Percentiles rank a stretch among this genome's conserved stretches.
Evolutionary conservation across 1,139 yeast genomes (phyloP).

Genomic region (Petasospora rhodanensis): DNA sequence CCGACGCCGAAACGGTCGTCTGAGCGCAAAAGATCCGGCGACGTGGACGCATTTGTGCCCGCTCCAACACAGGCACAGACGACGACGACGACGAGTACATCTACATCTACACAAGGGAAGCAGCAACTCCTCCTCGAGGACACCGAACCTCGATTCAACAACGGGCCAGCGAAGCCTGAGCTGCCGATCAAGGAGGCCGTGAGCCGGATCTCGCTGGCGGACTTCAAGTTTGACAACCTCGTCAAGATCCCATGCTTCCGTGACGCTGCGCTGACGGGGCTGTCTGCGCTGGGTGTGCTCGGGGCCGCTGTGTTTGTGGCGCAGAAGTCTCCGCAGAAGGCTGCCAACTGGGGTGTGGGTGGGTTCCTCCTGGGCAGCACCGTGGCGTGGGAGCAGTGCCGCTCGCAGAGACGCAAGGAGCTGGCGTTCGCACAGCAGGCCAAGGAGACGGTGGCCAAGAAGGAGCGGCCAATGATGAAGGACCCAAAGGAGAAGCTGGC

Average conservation of each 20-base stretch:
- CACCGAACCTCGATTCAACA: slow-evolving; percentile 33
- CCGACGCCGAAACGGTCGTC: slow-evolving; percentile 5
- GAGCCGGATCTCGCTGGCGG: slow-evolving; percentile 34
- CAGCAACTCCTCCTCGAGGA: slow-evolving; percentile 32
- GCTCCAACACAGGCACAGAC: too few species aligned
- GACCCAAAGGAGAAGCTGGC: too few species aligned
- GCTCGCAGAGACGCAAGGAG: slow-evolving; percentile 62
- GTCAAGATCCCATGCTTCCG: slow-evolving; percentile 82
- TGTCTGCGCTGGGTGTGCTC: slow-evolving; percentile 77
- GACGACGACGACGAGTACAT: too few species aligned
- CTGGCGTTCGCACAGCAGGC: slow-evolving; percentile 57
- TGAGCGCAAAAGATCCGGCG: slow-evolving; percentile 7
- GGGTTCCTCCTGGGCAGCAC: slow-evolving; percentile 78
- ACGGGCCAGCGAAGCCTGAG: slow-evolving; percentile 26
- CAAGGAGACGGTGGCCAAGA: slow-evolving; percentile 39
- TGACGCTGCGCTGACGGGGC: slow-evolving; percentile 83
- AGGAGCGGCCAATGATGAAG: slow-evolving; percentile 37
- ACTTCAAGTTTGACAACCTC: slow-evolving; percentile 53
- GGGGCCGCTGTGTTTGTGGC: slow-evolving; percentile 69
- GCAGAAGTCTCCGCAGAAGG: slow-evolving; percentile 56
- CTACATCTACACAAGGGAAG: slow-evolving; percentile 8
- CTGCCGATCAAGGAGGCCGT: slow-evolving; percentile 31
- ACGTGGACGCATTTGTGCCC: too few species aligned
- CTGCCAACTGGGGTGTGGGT: slow-evolving; percentile 80
- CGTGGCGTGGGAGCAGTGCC: slow-evolving; percentile 91